phyloP scores from a whole-genome alignment of 306 rosid genomes.

The Casuarina equisetifolia region DNA sequence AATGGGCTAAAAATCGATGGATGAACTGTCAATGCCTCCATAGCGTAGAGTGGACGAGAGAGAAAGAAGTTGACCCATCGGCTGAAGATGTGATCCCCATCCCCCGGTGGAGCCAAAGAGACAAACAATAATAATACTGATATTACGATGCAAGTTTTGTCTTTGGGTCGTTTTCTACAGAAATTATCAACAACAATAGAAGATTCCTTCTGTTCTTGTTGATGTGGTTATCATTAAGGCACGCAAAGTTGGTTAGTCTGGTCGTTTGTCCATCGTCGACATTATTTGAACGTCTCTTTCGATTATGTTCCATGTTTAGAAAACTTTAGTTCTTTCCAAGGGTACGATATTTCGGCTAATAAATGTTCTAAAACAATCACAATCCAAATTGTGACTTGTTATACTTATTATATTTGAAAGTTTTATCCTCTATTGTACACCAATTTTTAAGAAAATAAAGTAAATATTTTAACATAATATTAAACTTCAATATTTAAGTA shows the following conservation, averaged over 20 bases:
- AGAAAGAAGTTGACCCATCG: not conserved
- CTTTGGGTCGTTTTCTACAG: not conserved
- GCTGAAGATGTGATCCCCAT: not conserved
- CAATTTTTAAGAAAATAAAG: too few species aligned
- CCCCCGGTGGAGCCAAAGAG: too few species aligned
- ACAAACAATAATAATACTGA: too few species aligned
- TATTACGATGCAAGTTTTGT: not conserved
- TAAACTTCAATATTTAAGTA: too few species aligned
- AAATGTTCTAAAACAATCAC: too few species aligned
- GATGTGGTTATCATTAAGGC: not conserved
- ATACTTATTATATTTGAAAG: too few species aligned
- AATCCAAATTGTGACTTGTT: too few species aligned
- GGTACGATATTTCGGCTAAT: not conserved
- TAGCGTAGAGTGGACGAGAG: slow-evolving; percentile 10
- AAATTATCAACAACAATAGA: not conserved
- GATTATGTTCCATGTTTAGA: not conserved
- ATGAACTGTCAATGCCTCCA: too few species aligned
- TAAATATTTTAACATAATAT: too few species aligned
- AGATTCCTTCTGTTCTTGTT: not conserved
- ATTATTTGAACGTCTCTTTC: not conserved
- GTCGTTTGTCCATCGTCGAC: not conserved
- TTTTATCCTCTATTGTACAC: too few species aligned
- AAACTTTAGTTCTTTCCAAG: not conserved
- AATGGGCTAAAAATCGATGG: not conserved
- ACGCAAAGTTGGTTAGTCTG: not conserved